Evolutionary conservation across 768 basidiomycete species (phyloP).

Genomic region (Floccularia luteovirens): DNA sequence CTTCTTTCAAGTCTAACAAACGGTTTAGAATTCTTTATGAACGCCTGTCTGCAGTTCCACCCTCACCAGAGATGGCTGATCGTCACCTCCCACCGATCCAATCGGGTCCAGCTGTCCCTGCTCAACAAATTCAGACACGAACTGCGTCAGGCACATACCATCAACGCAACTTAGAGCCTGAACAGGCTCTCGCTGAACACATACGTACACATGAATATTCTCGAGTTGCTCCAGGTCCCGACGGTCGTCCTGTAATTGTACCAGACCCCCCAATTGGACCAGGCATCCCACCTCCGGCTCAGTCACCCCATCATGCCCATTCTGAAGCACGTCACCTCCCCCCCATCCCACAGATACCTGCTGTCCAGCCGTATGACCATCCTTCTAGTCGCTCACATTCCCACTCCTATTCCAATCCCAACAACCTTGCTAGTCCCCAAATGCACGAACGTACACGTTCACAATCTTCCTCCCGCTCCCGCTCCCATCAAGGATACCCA

Average conservation of each 20-base stretch:
- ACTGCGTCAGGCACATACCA: constrained; percentile 24
- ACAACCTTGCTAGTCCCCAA: background rate
- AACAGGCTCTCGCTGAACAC: constrained; percentile 43
- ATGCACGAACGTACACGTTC: constrained; percentile 30
- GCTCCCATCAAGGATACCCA: constrained; percentile 32
- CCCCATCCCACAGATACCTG: constrained; percentile 37
- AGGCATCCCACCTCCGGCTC: constrained; percentile 35
- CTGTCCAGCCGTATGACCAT: constrained; percentile 28
- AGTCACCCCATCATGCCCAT: constrained; percentile 31
- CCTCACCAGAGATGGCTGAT: constrained; percentile 43
- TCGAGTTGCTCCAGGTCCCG: constrained; percentile 36
- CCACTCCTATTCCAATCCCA: constrained; percentile 28
- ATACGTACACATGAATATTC: constrained; percentile 37
- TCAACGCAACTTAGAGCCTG: constrained; percentile 30
- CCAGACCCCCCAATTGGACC: constrained; percentile 44
- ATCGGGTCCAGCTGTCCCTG: constrained; percentile 24
- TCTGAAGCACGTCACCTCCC: constrained; percentile 40
- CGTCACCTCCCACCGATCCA: constrained; percentile 23
- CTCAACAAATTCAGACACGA: constrained; percentile 24
- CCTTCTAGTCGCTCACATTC: constrained; percentile 25
- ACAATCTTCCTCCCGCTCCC: constrained; percentile 44
- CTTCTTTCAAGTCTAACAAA: constrained; percentile 2
- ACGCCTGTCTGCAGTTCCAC: constrained; percentile 55
- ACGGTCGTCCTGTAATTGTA: constrained; percentile 40
- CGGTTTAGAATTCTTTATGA: constrained; percentile 62